These are phyloP conservation scores for Blepharisma stoltei DNA, from an alignment of 73 alveolate genomes.

Conservation along the genomic window DNA sequence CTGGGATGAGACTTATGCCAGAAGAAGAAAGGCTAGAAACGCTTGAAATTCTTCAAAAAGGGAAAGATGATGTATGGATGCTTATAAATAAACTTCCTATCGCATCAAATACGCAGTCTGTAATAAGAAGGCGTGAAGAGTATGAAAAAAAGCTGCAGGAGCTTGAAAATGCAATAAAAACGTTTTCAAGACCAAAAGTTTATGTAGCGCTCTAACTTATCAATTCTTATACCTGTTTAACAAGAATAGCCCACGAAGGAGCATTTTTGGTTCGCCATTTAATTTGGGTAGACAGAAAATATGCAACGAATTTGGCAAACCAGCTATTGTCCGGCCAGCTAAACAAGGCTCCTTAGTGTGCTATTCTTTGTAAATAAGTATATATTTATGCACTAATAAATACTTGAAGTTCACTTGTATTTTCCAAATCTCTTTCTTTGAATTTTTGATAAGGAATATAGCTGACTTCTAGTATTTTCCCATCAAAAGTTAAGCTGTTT, in stretches of 20 bases:
- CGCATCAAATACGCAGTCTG: constrained; percentile 63
- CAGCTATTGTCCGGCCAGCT: too few relatives aligned
- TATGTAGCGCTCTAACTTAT: constrained; percentile 51
- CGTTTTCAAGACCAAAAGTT: constrained; percentile 79
- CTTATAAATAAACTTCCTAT: constrained; percentile 70
- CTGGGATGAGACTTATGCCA: constrained; percentile 77
- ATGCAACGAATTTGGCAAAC: too few relatives aligned
- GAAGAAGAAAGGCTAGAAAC: constrained; percentile 84
- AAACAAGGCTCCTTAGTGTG: too few relatives aligned
- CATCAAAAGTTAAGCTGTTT: constrained; percentile 10
- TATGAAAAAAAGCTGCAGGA: constrained; percentile 73
- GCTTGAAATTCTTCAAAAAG: constrained; percentile 55
- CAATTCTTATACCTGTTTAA: too few relatives aligned
- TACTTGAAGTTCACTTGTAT: background rate
- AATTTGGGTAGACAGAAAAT: too few relatives aligned
- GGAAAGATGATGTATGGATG: constrained; percentile 66
- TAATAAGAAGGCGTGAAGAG: constrained; percentile 63
- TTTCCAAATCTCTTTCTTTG: constrained; percentile 20
- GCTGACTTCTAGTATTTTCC: background rate
- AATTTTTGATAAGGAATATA: constrained; percentile 16
- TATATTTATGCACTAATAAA: constrained; percentile 11
- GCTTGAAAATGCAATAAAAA: constrained; percentile 76
- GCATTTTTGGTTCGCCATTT: too few relatives aligned
- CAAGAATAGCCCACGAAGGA: too few relatives aligned
- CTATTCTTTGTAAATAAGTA: too few relatives aligned